A percentile compares a stretch with the other conserved stretches of the same genome.
Conservation (phyloP, 345 rosid genomes). For the Turritis glabra region DNA sequence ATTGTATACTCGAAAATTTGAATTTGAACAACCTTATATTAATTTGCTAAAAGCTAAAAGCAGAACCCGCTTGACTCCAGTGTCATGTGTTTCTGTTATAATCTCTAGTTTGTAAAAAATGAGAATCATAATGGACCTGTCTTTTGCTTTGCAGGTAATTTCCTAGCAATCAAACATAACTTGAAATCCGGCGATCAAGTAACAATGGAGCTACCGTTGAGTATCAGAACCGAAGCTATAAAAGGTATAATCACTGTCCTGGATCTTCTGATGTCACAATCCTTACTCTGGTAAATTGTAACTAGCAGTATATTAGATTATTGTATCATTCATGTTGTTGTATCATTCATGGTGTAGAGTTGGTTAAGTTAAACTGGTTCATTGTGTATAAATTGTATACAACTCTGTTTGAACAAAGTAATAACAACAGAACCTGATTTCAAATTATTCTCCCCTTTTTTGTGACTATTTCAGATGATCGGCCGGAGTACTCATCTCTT, state of each 20-base stretch:
- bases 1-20: too few species aligned
- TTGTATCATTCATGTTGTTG: not conserved
- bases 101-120: constrained; percentile 4
- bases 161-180: constrained; percentile 47
- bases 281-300: not conserved
- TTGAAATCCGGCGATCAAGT: constrained; percentile 66
- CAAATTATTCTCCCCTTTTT: not conserved
- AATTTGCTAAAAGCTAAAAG: too few species aligned
- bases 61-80: not conserved
- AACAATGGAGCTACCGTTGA: constrained; percentile 59
- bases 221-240: constrained; percentile 64
- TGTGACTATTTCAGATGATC: constrained; percentile 59
- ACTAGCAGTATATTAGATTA: not conserved
- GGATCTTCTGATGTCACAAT: not conserved
- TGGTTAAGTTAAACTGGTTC: not conserved
- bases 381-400: not conserved
- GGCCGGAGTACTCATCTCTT: constrained; percentile 63
- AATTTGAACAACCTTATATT: too few species aligned
- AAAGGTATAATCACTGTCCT: constrained; percentile 51
- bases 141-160: constrained; percentile 52
- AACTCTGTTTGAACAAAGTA: constrained; percentile 24
- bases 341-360: too few species aligned
- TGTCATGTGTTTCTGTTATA: not conserved
- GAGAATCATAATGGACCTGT: constrained; percentile 5
- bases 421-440: not conserved